phyloP scores from a whole-genome alignment of 805 yeast species.

The Lipomyces anomalus region DNA sequence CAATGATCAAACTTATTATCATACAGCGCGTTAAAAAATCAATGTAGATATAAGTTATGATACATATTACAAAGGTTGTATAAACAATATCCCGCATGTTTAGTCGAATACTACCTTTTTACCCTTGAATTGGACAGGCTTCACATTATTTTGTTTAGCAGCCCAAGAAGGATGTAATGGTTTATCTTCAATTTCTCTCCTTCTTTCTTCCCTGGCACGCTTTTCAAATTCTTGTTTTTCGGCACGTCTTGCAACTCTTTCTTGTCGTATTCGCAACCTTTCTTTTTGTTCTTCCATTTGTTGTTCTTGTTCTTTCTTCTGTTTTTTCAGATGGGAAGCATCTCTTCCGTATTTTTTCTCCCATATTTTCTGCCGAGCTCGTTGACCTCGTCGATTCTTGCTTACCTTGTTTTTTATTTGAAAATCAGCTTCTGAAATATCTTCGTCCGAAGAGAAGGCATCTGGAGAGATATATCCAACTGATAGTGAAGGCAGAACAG shows the following conservation, averaged over 20 bases:
- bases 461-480: conserved; percentile 78
- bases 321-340: conserved; percentile 78
- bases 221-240: too few species aligned
- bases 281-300: conserved; percentile 66
- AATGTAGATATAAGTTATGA: too few species aligned
- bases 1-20: too few species aligned
- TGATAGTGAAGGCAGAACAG: conserved; percentile 61
- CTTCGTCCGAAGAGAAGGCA: conserved; percentile 40
- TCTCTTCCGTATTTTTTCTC: conserved; percentile 76
- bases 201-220: conserved; percentile 6
- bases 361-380: conserved; percentile 97
- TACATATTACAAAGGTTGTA: too few species aligned
- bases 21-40: too few species aligned
- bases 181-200: conserved; percentile 18
- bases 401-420: conserved; percentile 36
- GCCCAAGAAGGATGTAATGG: conserved; percentile 96
- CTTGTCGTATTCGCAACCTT: conserved; percentile 8
- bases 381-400: conserved; percentile 91
- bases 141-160: conserved; percentile 67
- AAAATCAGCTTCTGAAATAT: conserved; percentile 25
- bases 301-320: conserved; percentile 51
- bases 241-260: conserved; percentile 7
- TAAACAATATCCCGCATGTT: background rate
- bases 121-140: conserved; percentile 64
- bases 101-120: conserved; percentile 75